phyloP scores from a whole-genome alignment of 1,284 basidiomycete species.

The Malassezia nana region DNA sequence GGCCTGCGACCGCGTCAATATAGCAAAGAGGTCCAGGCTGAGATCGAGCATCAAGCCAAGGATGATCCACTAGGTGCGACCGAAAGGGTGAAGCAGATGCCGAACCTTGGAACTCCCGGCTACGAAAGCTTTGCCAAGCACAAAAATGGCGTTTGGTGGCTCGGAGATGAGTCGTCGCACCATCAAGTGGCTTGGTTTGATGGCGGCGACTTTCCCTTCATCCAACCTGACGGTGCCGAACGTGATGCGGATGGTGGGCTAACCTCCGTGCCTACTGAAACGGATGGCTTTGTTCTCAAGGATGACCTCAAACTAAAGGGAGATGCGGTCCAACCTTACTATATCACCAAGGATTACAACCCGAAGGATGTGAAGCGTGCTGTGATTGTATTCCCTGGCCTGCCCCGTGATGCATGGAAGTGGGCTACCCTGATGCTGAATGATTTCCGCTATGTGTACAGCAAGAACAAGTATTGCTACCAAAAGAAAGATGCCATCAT shows the following conservation, averaged over 20 bases:
- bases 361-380: conserved; percentile 24
- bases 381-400: conserved; percentile 30
- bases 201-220: neutral
- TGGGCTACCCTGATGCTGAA: conserved; percentile 36
- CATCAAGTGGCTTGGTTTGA: neutral
- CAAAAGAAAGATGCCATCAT: conserved; percentile 27
- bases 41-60: neutral
- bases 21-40: neutral
- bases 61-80: conserved; percentile 3
- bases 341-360: neutral
- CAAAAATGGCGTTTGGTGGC: neutral
- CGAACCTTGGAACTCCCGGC: neutral
- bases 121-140: neutral
- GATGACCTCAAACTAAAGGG: conserved; percentile 5
- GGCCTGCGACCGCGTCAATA: neutral
- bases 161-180: neutral
- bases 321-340: conserved; percentile 1
- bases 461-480: conserved; percentile 24
- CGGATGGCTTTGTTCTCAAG: conserved; percentile 17
- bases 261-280: conserved; percentile 1
- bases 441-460: conserved; percentile 26
- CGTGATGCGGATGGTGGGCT: neutral
- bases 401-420: conserved; percentile 37
- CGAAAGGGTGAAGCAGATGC: neutral
- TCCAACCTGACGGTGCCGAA: neutral